Evolutionary conservation across 2,329 filamentous ascomycete species (phyloP).

Genomic region (Colletotrichum sp.): DNA sequence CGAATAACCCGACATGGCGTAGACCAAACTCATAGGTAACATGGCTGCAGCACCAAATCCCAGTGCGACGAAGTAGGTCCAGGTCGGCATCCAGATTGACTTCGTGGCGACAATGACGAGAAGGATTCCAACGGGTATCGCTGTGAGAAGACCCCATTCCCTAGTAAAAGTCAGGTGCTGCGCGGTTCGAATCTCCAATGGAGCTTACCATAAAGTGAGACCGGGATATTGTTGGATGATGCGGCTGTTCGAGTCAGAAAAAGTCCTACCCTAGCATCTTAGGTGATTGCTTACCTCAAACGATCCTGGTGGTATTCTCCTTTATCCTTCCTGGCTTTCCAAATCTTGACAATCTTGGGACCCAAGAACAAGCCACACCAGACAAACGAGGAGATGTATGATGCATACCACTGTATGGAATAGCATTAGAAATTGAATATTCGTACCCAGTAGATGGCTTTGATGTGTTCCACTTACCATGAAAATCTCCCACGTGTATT

Average conservation of each 20-base stretch:
- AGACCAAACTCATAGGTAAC: constrained; percentile 64
- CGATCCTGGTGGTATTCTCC: constrained; percentile 19
- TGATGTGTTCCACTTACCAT: background rate
- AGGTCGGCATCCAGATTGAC: constrained; percentile 62
- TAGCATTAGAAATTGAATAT: constrained; percentile 44
- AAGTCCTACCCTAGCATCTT: background rate
- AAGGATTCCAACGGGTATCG: constrained; percentile 30
- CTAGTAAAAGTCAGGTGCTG: background rate
- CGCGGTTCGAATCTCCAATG: background rate
- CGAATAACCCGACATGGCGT: constrained; percentile 62
- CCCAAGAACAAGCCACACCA: constrained; percentile 65
- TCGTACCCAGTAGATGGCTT: background rate
- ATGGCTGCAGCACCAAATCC: constrained; percentile 60
- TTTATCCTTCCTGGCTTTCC: constrained; percentile 32
- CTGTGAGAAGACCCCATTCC: constrained; percentile 26
- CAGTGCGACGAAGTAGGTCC: constrained; percentile 64
- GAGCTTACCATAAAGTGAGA: constrained; percentile 33
- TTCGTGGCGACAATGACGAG: constrained; percentile 55
- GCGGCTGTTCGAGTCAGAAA: background rate
- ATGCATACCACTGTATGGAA: constrained; percentile 46
- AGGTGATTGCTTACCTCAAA: background rate
- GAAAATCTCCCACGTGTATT: constrained; percentile 54
- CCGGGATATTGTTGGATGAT: constrained; percentile 61
- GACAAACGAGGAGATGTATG: constrained; percentile 60
- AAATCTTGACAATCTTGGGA: constrained; percentile 46